These are phyloP conservation scores for Pseudogymnoascus sp. DNA, from an alignment of 2,329 filamentous ascomycete genomes.

Conservation along the genomic window DNA sequence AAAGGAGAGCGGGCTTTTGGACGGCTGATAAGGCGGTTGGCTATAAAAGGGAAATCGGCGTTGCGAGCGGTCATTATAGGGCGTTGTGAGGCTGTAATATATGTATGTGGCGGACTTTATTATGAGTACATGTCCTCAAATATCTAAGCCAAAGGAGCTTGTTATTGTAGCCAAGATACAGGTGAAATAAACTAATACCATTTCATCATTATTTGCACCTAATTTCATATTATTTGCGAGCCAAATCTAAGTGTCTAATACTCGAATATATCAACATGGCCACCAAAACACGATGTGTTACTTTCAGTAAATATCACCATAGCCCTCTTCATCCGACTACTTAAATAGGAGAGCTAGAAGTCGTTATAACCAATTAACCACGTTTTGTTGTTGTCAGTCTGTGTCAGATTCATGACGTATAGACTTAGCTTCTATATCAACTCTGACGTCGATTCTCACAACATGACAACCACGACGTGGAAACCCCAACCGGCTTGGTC, in stretches of 20 bases:
- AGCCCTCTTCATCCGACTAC: not conserved
- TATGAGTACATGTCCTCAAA: slow-evolving; percentile 1
- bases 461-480: not conserved
- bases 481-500: not conserved
- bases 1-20: slow-evolving; percentile 81
- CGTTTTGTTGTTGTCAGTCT: not conserved
- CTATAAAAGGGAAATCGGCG: slow-evolving; percentile 9
- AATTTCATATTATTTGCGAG: not conserved
- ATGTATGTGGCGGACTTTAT: slow-evolving; percentile 4
- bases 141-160: not conserved
- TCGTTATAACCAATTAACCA: not conserved
- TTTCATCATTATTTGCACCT: not conserved
- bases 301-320: not conserved
- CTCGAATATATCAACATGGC: not conserved
- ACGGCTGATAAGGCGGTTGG: slow-evolving; percentile 35
- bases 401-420: not conserved
- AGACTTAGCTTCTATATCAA: not conserved
- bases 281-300: not conserved
- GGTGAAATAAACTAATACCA: slow-evolving; percentile 3
- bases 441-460: not conserved
- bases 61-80: slow-evolving; percentile 8
- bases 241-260: not conserved
- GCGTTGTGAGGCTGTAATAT: slow-evolving; percentile 9
- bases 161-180: not conserved
- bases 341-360: not conserved